phyloP scores from a whole-genome alignment of 371 early-diverging fungal genomes.

The Cladochytrium tenue region DNA sequence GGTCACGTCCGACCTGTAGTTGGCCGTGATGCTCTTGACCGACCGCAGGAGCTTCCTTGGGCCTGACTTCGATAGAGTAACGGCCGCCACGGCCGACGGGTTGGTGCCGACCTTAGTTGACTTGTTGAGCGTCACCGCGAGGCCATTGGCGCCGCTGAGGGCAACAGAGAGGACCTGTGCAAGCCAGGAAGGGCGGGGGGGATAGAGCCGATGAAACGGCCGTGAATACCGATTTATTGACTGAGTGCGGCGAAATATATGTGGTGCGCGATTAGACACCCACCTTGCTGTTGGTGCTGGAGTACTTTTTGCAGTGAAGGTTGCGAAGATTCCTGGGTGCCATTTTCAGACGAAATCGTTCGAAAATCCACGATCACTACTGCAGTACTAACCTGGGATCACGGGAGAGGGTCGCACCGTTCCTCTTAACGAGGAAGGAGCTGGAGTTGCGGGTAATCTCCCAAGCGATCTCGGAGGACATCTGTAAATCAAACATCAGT shows the following conservation, averaged over 20 bases:
- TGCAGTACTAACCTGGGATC: slow-evolving; percentile 57
- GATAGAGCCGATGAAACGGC: background rate
- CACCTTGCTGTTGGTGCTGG: slow-evolving; percentile 70
- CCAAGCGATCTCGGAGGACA: slow-evolving; percentile 79
- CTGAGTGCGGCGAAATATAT: background rate
- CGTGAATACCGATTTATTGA: background rate
- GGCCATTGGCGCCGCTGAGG: background rate
- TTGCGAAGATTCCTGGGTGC: slow-evolving; percentile 88
- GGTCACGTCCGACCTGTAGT: slow-evolving; percentile 81
- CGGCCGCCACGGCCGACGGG: slow-evolving; percentile 56
- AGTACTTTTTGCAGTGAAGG: slow-evolving; percentile 84
- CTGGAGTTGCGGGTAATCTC: slow-evolving; percentile 80
- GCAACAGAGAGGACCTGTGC: background rate
- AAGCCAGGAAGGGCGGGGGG: background rate
- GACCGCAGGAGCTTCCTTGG: slow-evolving; percentile 70
- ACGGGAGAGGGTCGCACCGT: slow-evolving; percentile 75
- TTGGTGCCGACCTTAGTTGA: slow-evolving; percentile 52
- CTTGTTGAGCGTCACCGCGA: slow-evolving; percentile 70
- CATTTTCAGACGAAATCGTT: no score
- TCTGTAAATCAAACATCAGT: slow-evolving; percentile 23
- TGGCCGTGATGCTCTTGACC: slow-evolving; percentile 67
- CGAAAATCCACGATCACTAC: background rate
- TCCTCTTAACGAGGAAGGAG: slow-evolving; percentile 86
- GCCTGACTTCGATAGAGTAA: slow-evolving; percentile 61
- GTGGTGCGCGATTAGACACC: background rate